Evolutionary conservation across 306 rosid genomes (phyloP), one percentile per base, ranked within the genome.

Genomic region (Lathyrus oleraceus): DNA sequence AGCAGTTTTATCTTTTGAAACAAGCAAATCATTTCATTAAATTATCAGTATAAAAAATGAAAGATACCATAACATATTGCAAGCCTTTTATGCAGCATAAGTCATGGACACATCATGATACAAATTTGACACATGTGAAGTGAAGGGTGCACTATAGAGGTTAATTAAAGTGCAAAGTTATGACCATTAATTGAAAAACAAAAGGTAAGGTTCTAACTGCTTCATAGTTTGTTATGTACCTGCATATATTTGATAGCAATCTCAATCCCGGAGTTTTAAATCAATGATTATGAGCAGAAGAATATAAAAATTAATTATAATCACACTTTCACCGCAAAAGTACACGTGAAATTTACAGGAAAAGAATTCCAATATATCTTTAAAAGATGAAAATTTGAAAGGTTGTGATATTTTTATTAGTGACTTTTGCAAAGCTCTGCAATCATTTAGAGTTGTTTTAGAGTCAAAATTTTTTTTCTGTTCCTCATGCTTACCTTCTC

Each of bases 401-500:
- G 65, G 6, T 25, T 57, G 58, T 54, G 13, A 43, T 62, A 20
- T 47, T 74, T 63, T 69, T 30, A 63, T 15, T n/a, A 30, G 53
- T 17, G 40, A 62, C 51, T 45, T 40, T n/a, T 51, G 16, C 40
- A 70, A 49, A 61, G 39, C n/a, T 35, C 53, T 28, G 16, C 1
- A 27, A 52, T 58, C 20, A 62, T 49, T 10, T 38, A 35, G 28
- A 52, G 65, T 61, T 53, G 59, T 30, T 58, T 68, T 25, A n/a
- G n/a, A n/a, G n/a, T n/a, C n/a, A n/a, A n/a, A n/a, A n/a, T n/a
- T n/a, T n/a, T n/a, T n/a, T n/a, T 38, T 40, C n/a, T 74, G 74
- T 64, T 65, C 21, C 45, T 54, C 54, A 20, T 48, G 44, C 79
- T 79, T 74, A 94, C 99, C 99, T 76, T 91, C 70, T 94, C 97